Percentiles rank a stretch among this genome's conserved stretches.
Conservation (phyloP, 495 filamentous ascomycete species). For the Immersiella caudata region DNA sequence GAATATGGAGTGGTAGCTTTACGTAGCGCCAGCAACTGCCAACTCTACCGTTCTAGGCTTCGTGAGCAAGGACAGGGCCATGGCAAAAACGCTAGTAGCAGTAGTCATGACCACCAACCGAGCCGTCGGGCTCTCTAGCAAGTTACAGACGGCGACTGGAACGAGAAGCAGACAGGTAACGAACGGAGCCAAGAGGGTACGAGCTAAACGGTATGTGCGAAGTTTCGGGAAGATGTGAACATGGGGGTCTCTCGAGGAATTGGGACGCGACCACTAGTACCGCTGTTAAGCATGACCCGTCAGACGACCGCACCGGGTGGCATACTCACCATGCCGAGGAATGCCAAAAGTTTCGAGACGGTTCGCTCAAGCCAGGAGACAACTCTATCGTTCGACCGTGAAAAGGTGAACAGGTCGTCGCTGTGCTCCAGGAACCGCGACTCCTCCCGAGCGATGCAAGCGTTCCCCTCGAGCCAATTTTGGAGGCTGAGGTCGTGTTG, state of each 20-base stretch:
- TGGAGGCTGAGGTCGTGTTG: neutral
- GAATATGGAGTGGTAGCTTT: neutral
- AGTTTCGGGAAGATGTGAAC: slow-evolving; percentile 1
- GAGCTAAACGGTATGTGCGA: neutral
- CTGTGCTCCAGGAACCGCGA: neutral
- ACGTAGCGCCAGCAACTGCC: slow-evolving; percentile 1
- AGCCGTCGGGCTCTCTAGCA: neutral
- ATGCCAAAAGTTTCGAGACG: neutral
- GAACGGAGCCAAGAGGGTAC: neutral
- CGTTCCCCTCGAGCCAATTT: slow-evolving; percentile 2
- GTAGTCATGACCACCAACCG: neutral
- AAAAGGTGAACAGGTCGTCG: slow-evolving; percentile 1
- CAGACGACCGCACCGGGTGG: neutral
- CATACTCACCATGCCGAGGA: slow-evolving; percentile 1
- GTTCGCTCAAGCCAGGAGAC: neutral
- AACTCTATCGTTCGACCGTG: neutral
- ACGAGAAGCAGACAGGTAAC: slow-evolving; percentile 1
- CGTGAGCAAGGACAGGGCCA: neutral
- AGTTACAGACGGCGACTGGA: neutral
- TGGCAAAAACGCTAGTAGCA: neutral
- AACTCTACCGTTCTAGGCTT: neutral
- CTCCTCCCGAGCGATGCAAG: slow-evolving; percentile 3
- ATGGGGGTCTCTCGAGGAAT: neutral
- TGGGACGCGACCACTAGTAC: neutral
- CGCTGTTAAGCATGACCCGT: neutral